Conservation (phyloP, 768 basidiomycete genomes). For the Cubamyces lactineus region DNA sequence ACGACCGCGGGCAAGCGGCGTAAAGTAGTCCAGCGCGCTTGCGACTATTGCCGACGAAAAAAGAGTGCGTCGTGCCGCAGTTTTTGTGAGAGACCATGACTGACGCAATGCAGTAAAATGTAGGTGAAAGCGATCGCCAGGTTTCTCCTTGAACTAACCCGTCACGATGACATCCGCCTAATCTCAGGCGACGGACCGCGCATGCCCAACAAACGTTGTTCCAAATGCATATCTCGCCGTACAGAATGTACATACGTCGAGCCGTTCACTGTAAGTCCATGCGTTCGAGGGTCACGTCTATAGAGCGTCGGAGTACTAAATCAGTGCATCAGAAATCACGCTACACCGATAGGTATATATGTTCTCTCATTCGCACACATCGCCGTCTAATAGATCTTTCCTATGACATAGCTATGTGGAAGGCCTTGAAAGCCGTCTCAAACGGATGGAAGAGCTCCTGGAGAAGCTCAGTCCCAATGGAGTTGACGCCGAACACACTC, state of each 20-base stretch:
- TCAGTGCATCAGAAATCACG: slow-evolving; percentile 47
- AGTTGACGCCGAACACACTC: background rate
- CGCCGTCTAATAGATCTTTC: background rate
- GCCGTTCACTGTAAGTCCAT: slow-evolving; percentile 56
- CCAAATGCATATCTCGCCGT: slow-evolving; percentile 60
- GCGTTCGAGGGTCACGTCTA: slow-evolving; percentile 9
- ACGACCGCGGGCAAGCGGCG: slow-evolving; percentile 1
- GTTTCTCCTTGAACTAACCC: background rate
- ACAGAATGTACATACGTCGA: slow-evolving; percentile 72
- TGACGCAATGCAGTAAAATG: slow-evolving; percentile 55
- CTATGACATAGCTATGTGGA: slow-evolving; percentile 21
- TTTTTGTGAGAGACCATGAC: no score
- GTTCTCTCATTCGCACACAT: background rate
- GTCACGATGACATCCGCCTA: background rate
- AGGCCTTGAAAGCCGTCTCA: slow-evolving; percentile 33
- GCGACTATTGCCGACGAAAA: slow-evolving; percentile 19
- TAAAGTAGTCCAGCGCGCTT: slow-evolving; percentile 10
- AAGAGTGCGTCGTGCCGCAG: slow-evolving; percentile 6
- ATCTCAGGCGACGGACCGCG: slow-evolving; percentile 67
- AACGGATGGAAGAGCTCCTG: slow-evolving; percentile 35
- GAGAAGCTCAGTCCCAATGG: slow-evolving; percentile 12
- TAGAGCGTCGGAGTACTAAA: background rate
- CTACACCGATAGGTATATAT: slow-evolving; percentile 62
- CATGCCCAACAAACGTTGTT: slow-evolving; percentile 62
- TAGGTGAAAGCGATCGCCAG: slow-evolving; percentile 36